Evolutionary conservation across 2,329 filamentous ascomycete genomes (phyloP).

Genomic region (Chrysosporium keratinophilum): DNA sequence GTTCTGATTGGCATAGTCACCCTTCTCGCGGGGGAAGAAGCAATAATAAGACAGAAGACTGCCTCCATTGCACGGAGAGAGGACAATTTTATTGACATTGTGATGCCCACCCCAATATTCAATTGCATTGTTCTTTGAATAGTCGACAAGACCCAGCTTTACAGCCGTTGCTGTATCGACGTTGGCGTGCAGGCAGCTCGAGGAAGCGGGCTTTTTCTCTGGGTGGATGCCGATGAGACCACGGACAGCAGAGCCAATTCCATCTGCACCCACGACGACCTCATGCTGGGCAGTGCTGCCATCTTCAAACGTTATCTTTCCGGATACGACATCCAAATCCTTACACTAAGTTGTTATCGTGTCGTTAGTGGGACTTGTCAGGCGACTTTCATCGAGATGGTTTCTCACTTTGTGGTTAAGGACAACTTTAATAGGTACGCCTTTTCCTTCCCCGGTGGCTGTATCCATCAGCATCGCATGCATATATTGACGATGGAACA

Average conservation of each 20-base stretch:
- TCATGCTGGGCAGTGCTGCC: slow-evolving; percentile 45
- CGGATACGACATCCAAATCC: slow-evolving; percentile 44
- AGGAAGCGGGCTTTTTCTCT: slow-evolving; percentile 49
- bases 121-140: slow-evolving; percentile 49
- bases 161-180: slow-evolving; percentile 52
- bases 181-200: slow-evolving; percentile 55
- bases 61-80: slow-evolving; percentile 58
- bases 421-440: slow-evolving; percentile 43
- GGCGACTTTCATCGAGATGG: background rate
- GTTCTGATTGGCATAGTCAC: slow-evolving; percentile 51
- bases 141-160: slow-evolving; percentile 51
- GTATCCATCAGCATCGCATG: slow-evolving; percentile 55
- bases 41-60: slow-evolving; percentile 59
- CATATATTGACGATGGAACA: slow-evolving; percentile 62
- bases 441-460: slow-evolving; percentile 46
- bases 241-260: slow-evolving; percentile 56
- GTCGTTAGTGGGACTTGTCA: background rate
- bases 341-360: slow-evolving; percentile 31
- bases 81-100: slow-evolving; percentile 59
- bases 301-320: slow-evolving; percentile 46
- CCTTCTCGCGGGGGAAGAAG: slow-evolving; percentile 53
- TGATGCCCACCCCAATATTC: slow-evolving; percentile 63
- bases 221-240: slow-evolving; percentile 53
- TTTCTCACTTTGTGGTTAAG: slow-evolving; percentile 46
- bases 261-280: slow-evolving; percentile 54